These are phyloP conservation scores for Clitopilus passeckerianus DNA, from an alignment of 768 basidiomycete genomes.

Conservation along the genomic window DNA sequence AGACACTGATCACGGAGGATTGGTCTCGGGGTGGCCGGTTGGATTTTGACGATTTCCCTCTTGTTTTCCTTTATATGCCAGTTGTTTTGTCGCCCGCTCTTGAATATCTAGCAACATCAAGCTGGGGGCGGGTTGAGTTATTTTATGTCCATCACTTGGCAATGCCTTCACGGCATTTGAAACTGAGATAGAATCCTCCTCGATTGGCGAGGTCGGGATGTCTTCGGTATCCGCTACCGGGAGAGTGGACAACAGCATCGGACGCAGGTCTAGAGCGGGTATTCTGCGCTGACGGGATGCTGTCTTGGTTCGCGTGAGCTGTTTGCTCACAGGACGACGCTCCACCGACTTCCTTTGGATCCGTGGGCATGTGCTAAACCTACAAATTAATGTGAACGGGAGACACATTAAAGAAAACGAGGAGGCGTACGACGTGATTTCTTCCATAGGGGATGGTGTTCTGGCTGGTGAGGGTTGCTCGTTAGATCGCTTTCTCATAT, in stretches of 20 bases:
- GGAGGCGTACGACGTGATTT: slow-evolving; percentile 14
- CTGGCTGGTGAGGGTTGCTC: neutral
- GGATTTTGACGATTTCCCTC: slow-evolving; percentile 22
- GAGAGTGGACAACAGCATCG: neutral
- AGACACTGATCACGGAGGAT: slow-evolving; percentile 21
- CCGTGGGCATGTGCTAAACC: slow-evolving; percentile 9
- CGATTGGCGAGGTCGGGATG: slow-evolving; percentile 27
- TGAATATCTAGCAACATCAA: slow-evolving; percentile 26
- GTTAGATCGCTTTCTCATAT: neutral
- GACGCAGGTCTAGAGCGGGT: slow-evolving; percentile 8
- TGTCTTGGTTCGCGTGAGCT: slow-evolving; percentile 1
- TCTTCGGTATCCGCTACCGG: slow-evolving; percentile 1
- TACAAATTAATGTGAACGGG: neutral
- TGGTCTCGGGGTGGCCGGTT: slow-evolving; percentile 12
- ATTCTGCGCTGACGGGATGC: slow-evolving; percentile 6
- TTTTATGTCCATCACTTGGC: slow-evolving; percentile 6
- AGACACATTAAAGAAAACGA: neutral
- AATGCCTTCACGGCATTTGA: slow-evolving; percentile 3
- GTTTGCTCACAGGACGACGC: neutral
- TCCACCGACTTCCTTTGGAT: neutral
- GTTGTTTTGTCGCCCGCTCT: slow-evolving; percentile 28
- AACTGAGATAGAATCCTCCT: slow-evolving; percentile 19
- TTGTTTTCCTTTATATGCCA: slow-evolving; percentile 19
- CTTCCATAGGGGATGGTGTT: slow-evolving; percentile 9
- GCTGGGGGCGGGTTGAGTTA: slow-evolving; percentile 19